A percentile compares a stretch with the other conserved stretches of the same genome.
Evolutionary conservation across 1,284 basidiomycete genomes (phyloP).

Genomic region (Xanthoconium separans): DNA sequence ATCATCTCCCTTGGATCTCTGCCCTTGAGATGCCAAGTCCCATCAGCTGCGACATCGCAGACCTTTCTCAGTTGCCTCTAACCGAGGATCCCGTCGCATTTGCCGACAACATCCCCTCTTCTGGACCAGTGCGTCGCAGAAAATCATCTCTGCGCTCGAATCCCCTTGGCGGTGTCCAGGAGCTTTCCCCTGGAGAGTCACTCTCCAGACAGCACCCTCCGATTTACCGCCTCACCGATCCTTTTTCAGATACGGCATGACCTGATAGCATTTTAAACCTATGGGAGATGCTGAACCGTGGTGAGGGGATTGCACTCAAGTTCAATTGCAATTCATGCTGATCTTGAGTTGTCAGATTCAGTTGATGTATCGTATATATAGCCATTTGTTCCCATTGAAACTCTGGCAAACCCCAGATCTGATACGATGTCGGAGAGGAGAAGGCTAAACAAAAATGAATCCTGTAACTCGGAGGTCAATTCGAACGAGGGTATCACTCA

Average conservation of each 20-base stretch:
- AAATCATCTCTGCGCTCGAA: constrained; percentile 50
- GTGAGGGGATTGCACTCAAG: constrained; percentile 37
- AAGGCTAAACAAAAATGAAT: background rate
- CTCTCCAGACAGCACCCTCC: constrained; percentile 18
- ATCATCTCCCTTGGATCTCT: constrained; percentile 61
- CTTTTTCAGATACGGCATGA: constrained; percentile 28
- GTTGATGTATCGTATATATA: constrained; percentile 36
- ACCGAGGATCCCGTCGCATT: constrained; percentile 24
- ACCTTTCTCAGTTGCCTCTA: constrained; percentile 51
- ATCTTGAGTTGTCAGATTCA: constrained; percentile 43
- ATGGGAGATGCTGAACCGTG: constrained; percentile 25
- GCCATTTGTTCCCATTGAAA: constrained; percentile 24
- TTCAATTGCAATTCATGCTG: constrained; percentile 42
- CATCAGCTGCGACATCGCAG: constrained; percentile 51
- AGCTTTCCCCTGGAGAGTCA: constrained; percentile 11
- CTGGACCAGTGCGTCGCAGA: constrained; percentile 56
- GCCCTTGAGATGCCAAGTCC: constrained; percentile 46
- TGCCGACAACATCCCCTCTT: constrained; percentile 28
- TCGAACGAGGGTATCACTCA: background rate
- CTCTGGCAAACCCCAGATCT: constrained; percentile 14
- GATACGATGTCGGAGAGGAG: constrained; percentile 5
- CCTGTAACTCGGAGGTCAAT: background rate
- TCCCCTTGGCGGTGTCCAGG: constrained; percentile 38
- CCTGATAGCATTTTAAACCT: constrained; percentile 38
- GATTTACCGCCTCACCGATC: constrained; percentile 19